phyloP scores from a whole-genome alignment of 495 filamentous ascomycete species.

The Darksidea phi region DNA sequence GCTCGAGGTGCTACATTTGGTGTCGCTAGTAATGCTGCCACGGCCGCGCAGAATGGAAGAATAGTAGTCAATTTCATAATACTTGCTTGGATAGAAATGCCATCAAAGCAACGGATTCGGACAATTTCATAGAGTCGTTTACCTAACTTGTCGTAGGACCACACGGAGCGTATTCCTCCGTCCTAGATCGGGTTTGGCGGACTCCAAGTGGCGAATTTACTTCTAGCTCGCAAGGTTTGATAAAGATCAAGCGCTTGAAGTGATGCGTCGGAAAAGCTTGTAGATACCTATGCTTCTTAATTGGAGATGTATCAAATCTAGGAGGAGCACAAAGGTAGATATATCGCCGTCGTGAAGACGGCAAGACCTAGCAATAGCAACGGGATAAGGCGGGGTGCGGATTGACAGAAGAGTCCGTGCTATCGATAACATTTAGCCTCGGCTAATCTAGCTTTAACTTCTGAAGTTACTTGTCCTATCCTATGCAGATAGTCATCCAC shows the following conservation, averaged over 20 bases:
- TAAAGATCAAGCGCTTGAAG: background rate
- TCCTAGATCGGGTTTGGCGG: background rate
- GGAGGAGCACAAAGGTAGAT: no score
- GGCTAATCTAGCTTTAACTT: no score
- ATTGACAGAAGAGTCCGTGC: no score
- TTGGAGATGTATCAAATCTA: no score
- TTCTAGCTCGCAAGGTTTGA: background rate
- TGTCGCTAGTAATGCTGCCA: slow-evolving; percentile 4
- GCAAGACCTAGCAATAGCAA: no score
- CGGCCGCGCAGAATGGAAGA: background rate
- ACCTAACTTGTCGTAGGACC: background rate
- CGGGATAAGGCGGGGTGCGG: no score
- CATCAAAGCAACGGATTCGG: background rate
- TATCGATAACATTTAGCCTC: no score
- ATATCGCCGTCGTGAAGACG: no score
- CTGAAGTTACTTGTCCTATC: no score
- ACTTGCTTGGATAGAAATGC: background rate
- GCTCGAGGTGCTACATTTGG: slow-evolving; percentile 2
- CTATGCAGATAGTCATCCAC: no score
- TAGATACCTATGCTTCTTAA: background rate
- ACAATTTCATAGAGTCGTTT: slow-evolving; percentile 5
- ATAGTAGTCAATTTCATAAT: background rate
- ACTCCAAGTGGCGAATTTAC: background rate
- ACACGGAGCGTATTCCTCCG: background rate
- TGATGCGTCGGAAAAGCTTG: background rate